phyloP scores from a whole-genome alignment of 208 protist species.

The Leishmania gerbilli region DNA sequence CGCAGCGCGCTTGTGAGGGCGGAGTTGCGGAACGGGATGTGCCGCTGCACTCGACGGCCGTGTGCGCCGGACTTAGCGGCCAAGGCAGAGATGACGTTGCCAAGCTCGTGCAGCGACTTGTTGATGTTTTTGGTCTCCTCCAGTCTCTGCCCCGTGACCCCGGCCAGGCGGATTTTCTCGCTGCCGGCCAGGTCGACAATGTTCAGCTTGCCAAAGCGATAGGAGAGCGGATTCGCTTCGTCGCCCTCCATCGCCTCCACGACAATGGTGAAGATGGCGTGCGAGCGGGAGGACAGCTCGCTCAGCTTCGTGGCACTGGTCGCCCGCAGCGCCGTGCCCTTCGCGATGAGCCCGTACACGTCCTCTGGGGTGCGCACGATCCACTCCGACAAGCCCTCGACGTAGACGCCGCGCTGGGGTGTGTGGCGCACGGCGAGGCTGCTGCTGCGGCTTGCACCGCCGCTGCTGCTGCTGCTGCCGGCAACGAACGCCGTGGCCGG shows the following conservation, averaged over 20 bases:
- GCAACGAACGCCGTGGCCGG: background rate
- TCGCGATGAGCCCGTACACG: conserved; percentile 91
- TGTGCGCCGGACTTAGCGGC: conserved; percentile 63
- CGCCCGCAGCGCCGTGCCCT: conserved; percentile 61
- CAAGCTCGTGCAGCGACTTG: conserved; percentile 87
- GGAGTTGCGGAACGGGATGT: conserved; percentile 96
- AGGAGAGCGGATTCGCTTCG: conserved; percentile 43
- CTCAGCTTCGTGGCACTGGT: conserved; percentile 92
- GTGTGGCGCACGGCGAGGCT: conserved; percentile 65
- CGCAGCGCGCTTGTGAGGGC: conserved; percentile 95
- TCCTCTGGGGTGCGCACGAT: conserved; percentile 87
- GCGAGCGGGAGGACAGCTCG: conserved; percentile 93
- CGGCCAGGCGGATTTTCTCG: conserved; percentile 86
- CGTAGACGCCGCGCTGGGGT: conserved; percentile 87
- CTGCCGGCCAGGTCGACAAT: conserved; percentile 94
- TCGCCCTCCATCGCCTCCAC: conserved; percentile 63
- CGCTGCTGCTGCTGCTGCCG: background rate
- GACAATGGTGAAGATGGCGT: conserved; percentile 94
- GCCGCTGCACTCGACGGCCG: conserved; percentile 50
- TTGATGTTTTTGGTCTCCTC: conserved; percentile 94
- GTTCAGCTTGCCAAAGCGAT: conserved; percentile 76
- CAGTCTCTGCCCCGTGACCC: conserved; percentile 76
- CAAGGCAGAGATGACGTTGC: conserved; percentile 90
- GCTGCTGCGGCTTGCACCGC: conserved; percentile 12
- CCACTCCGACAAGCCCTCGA: conserved; percentile 92